Base-by-base conservation (phyloP, 2,329 filamentous ascomycete species). In the Paraphaeosphaeria sporulosa region DNA sequence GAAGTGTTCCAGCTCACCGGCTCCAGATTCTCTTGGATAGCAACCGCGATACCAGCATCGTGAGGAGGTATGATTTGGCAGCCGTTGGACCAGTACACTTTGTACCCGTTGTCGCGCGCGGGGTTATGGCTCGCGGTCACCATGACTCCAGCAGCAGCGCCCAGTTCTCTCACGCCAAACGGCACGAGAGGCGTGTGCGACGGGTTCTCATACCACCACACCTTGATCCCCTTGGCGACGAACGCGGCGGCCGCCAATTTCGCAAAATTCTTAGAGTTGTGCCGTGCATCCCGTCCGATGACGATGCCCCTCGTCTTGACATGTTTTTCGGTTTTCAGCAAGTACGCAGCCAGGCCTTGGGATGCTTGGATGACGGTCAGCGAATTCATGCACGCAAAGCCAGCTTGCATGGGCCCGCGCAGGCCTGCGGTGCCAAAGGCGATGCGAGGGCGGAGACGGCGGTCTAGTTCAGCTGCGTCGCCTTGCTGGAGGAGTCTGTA, bases 81-180 rank as follows among this genome's bases (percentile, higher is more conserved):
- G 2, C 87, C 87, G 68, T 89, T 89, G 17, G 79, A 80, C 79
- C 85, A 88, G 76, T 89, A 90, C 9, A 90, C 87, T 76, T 90
- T 90, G 76, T 89, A 89, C 21, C 87, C 87, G 69, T 89, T 89
- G 70, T 89, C 87, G 65, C 84, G 79, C 48, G 86, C 84, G 15
- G 87, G 87, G 65, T 90, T 89, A 73, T 89, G 87, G 68, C 86
- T 88, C 34, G 87, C 87, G 15, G 87, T 90, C 40, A 90, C 82
- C 87, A 90, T 89, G 32, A 90, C 79, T 21, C 87, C 87, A 46
- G 85, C 87, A 4, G 80, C 83, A 34, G 87, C 85, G 40, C 78
- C 74, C 57, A 86, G 79, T 57, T 83, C 74, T 7, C 78, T 80
- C 34, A 90, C 84, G 3, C 84, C 83, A 71, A 88, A 90, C 1